Percentiles rank a stretch among this genome's conserved stretches.
Conservation (phyloP, 805 yeast species). For the Yarrowia bubula region DNA sequence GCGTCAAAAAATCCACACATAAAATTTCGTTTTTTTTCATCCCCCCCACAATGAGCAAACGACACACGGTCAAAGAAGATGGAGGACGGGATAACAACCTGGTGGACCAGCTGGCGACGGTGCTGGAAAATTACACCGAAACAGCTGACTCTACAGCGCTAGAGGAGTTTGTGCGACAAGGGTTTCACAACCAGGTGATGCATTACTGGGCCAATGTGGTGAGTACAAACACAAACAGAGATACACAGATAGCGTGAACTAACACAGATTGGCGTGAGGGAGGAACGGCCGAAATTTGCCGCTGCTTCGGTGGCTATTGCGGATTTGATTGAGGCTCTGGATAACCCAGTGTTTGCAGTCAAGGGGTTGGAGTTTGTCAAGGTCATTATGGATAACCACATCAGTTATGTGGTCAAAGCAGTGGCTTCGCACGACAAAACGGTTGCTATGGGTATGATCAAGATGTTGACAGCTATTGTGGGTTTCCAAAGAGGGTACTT, state of each 20-base stretch:
- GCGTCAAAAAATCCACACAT: neutral
- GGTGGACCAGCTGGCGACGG: slow-evolving; percentile 11
- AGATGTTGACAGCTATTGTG: slow-evolving; percentile 54
- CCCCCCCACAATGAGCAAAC: slow-evolving; percentile 7
- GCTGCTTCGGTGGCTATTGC: neutral
- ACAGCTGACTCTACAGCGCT: neutral
- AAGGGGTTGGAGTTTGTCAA: slow-evolving; percentile 46
- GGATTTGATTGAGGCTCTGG: neutral
- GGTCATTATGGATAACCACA: slow-evolving; percentile 53
- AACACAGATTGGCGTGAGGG: slow-evolving; percentile 9
- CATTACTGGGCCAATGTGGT: slow-evolving; percentile 2
- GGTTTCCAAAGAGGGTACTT: slow-evolving; percentile 50
- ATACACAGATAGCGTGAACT: neutral
- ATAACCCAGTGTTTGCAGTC: slow-evolving; percentile 34
- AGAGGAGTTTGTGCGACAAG: slow-evolving; percentile 9
- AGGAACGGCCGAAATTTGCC: slow-evolving; percentile 8
- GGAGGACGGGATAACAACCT: slow-evolving; percentile 7
- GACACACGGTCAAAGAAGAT: slow-evolving; percentile 12
- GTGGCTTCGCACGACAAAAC: slow-evolving; percentile 57
- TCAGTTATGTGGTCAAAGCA: slow-evolving; percentile 66
- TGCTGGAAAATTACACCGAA: slow-evolving; percentile 22
- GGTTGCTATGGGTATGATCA: slow-evolving; percentile 59
- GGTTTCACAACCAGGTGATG: slow-evolving; percentile 6
- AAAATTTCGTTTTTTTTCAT: too few species aligned
- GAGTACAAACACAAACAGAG: neutral